Evolutionary conservation across 345 rosid species (phyloP), one percentile per base, ranked within the genome.

Genomic region (Dipteronia sinensis): DNA sequence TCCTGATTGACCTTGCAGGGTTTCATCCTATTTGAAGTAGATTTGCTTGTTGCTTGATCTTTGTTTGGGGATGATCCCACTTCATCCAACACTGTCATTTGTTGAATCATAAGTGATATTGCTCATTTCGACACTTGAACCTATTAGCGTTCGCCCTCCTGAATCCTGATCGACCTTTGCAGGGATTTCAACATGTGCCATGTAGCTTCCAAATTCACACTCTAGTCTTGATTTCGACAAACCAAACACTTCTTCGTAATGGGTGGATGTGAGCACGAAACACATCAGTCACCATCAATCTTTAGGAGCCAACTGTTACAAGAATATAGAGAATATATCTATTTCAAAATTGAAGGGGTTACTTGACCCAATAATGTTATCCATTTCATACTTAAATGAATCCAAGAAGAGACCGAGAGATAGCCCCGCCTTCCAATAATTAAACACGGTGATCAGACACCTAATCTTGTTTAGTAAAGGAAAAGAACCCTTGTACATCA

Each of bases 361-460:
- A 27, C 76, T 25, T 71, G 72, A 79, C 27, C 75, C 80, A 65
- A 70, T 58, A 49, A 83, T 25, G 68, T 81, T 68, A 47, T 83
- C 84, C 53, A 79, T 44, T 82, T 87, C 89, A 76, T 95, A 92
- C 88, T 95, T 93, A 70, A 95, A 93, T 44, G 98, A 95, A 88
- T 95, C 97, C 86, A 92, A 82, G 91, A 95, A 93, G n/a, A 95
- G 91, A 72, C 98, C 98, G 0, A 95, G 91, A 51, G 90, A 83
- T 6, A 95, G 94, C 31, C 98, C 98, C 1, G 93, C 87, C 84
- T 95, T 95, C 98, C 98, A 95, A 82, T 88, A 92, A 77, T 92
- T 95, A 74, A 95, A 89, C 87, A 93, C 82, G 65, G 90, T 82
- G 82, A 93, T 86, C 34, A 89, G 78, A 85, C 82, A 83, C 83